Evolutionary conservation across 371 early-diverging fungal genomes (phyloP).

Genomic region (Chytridiales sp.): DNA sequence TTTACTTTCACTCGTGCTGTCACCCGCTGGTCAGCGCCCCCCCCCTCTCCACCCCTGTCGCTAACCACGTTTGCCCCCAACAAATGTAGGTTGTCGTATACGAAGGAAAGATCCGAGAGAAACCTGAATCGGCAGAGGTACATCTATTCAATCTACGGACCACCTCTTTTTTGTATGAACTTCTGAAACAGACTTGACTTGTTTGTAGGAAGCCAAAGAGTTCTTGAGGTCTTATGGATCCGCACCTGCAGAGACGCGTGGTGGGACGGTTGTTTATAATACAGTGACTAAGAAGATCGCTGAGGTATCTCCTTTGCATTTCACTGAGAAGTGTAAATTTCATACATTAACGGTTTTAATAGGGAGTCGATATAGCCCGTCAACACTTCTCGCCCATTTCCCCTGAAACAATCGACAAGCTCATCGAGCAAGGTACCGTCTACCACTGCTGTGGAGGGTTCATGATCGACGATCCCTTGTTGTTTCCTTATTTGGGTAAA

Average conservation of each 20-base stretch:
- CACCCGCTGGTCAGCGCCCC: no score
- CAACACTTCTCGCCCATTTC: conserved; percentile 44
- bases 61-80: no score
- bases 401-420: conserved; percentile 30
- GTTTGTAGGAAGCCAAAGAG: conserved; percentile 37
- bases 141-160: neutral
- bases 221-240: conserved; percentile 35
- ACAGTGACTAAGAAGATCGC: conserved; percentile 33
- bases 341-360: neutral
- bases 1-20: neutral
- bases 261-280: conserved; percentile 44
- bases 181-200: conserved; percentile 7
- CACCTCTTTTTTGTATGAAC: neutral
- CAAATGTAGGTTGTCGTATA: conserved; percentile 42
- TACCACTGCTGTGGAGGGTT: conserved; percentile 50
- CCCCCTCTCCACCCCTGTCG: no score
- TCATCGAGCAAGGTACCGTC: conserved; percentile 45
- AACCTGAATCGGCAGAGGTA: conserved; percentile 37
- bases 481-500: conserved; percentile 33
- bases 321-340: neutral
- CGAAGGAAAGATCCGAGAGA: conserved; percentile 46
- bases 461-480: conserved; percentile 46
- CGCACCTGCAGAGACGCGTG: conserved; percentile 40
- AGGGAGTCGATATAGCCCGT: conserved; percentile 43
- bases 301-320: conserved; percentile 5